Evolutionary conservation across 2,329 filamentous ascomycete genomes (phyloP), one percentile per base, ranked within the genome.

Genomic region (Raffaelea arxii): DNA sequence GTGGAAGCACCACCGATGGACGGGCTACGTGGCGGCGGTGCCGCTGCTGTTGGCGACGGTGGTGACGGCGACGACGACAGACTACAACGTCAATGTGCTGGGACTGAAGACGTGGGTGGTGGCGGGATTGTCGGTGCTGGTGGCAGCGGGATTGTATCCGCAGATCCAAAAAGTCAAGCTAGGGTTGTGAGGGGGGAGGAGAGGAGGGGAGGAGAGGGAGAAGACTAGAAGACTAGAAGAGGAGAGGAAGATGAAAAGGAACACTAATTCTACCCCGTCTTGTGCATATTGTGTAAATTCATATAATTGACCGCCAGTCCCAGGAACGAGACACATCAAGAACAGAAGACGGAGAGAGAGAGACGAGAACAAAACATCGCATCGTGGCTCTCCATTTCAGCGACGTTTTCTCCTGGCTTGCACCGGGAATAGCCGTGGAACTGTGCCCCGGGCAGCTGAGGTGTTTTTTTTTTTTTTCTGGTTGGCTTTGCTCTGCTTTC

Each of bases 1-100:
- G 37, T 97, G 91, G 74, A 96, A 94, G 66, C 95, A 90, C 58
- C 92, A 97, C 63, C 79, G 91, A 25, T 66, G 76, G 46, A 75
- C 72, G 21, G 92, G 91, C 2, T 97, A 98, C 60, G 54, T 23
- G 22, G 30, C 79, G 7, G 66, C 91, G 46, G 58, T 82, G 43
- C 53, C 53, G 25, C 57, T 94, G 56, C 72, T 91, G 51, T 65
- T 94, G 51, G 79, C 77, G 10, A 92, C 90, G 0, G 75, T 94
- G 35, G 69, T 75, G 42, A 82, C 83, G 22, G 86, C 90, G 2
- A 87, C 82, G 3, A 73, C 81, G 65, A 96, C 91, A 2, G 72
- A 75, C 27, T 96, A 83, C 63, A 88, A 84, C 57, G 60, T 76
- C 51, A 75, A 72, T 22, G 75, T 84, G 2, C 65, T 92, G 47